A percentile compares a stretch with the other conserved stretches of the same genome.
Conservation (phyloP, 371 early-diverging fungal species). For the Mortierella sp. region DNA sequence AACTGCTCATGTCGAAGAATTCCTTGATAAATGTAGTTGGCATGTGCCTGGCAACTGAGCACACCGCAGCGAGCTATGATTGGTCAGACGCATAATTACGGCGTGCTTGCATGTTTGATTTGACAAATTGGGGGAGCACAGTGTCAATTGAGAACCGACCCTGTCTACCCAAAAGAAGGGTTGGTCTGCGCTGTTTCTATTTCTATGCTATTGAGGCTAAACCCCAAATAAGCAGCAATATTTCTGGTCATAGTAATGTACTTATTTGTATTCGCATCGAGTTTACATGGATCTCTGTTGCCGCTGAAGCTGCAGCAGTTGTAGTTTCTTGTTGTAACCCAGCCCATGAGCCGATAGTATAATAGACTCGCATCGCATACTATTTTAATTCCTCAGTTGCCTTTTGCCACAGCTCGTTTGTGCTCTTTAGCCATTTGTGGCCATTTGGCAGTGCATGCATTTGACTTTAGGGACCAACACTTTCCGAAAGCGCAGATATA, state of each 20-base stretch:
- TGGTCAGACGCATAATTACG: not conserved
- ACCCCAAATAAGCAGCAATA: not conserved
- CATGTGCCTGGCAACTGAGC: not conserved
- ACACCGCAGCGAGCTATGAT: not conserved
- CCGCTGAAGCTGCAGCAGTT: not conserved
- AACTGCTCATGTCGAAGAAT: not conserved
- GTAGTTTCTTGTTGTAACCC: not conserved
- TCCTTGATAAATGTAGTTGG: not conserved
- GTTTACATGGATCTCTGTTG: not conserved
- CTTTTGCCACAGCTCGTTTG: not conserved
- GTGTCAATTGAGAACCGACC: constrained; percentile 5
- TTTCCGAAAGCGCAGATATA: not conserved
- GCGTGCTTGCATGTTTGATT: not conserved
- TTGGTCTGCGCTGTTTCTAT: not conserved
- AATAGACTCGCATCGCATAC: too few relatives aligned
- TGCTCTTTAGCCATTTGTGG: not conserved
- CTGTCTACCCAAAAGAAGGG: not conserved
- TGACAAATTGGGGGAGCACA: not conserved
- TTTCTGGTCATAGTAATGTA: not conserved
- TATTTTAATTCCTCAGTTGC: not conserved
- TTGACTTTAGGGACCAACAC: not conserved
- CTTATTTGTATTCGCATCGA: not conserved
- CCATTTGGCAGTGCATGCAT: constrained; percentile 2
- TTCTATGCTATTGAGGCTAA: not conserved
- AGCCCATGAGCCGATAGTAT: not conserved